Conservation (phyloP, 1,139 yeast species). For the Geotrichum reessii region DNA sequence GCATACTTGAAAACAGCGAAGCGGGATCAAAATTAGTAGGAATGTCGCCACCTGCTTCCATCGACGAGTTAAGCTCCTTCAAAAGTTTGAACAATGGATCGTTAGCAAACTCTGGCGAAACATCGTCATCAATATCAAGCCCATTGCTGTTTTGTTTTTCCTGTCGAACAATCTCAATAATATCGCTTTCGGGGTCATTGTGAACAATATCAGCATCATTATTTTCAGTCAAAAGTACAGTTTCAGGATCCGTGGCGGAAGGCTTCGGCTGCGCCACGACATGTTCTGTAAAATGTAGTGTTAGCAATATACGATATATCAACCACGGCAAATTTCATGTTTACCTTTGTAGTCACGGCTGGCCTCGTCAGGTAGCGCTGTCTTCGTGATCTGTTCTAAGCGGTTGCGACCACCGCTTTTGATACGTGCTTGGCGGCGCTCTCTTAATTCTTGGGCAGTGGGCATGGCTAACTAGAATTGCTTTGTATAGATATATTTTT, state of each 20-base stretch:
- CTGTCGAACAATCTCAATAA: constrained; percentile 10
- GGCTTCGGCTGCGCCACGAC: neutral
- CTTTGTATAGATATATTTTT: neutral
- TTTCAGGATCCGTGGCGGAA: no score
- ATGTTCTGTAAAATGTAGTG: neutral
- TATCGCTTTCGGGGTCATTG: constrained; percentile 16
- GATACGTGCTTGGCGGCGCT: constrained; percentile 37
- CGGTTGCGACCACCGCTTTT: constrained; percentile 34
- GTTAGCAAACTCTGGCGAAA: constrained; percentile 16
- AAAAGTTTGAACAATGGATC: constrained; percentile 18
- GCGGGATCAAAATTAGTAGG: constrained; percentile 16
- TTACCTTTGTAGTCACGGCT: constrained; percentile 11
- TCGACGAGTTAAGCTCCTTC: constrained; percentile 11
- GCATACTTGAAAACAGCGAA: constrained; percentile 16
- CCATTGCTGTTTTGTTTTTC: neutral
- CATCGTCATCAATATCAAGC: constrained; percentile 15
- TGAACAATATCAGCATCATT: neutral
- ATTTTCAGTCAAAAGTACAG: no score
- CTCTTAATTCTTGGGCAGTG: constrained; percentile 32
- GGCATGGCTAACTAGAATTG: constrained; percentile 7
- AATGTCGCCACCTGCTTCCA: constrained; percentile 5
- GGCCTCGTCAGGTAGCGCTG: constrained; percentile 13
- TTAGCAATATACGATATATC: neutral
- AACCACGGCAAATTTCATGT: neutral
- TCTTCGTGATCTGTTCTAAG: constrained; percentile 35